Base-by-base conservation (phyloP, 208 protist genomes). In the Crithidia mellificae region DNA sequence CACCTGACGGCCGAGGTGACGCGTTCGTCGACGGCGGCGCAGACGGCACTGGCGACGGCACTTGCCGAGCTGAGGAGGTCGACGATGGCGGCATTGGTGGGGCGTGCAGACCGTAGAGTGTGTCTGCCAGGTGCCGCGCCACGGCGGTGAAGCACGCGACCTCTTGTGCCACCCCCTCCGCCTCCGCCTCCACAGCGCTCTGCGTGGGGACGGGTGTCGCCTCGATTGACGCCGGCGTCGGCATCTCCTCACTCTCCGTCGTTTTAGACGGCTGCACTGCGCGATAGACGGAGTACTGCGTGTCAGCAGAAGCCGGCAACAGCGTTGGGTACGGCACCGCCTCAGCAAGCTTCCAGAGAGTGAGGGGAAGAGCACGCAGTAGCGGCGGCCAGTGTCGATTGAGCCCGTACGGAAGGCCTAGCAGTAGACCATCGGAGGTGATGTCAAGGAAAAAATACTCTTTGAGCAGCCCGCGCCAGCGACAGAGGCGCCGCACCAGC, bases 381-480 rank as follows among this genome's bases (percentile, higher is more conserved):
- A 62, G 47, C n/a, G 88, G 88, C 20, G 85, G 85, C 84, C 88
- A 91, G 27, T 80, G 80, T 6, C 74, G 56, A 55, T 87, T 88
- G 59, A 94, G 51, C 11, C 81, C 77, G 47, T 83, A 80, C 29
- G 85, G 88, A 24, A 94, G 64, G 24, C 81, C 74, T 24, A 81
- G 20, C 17, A 91, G 73, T 29, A 80, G 49, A 6, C 79, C 81
- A 25, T 85, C 68, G 5, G 62, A 72, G 12, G 79, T 82, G 56
- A 92, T 80, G 38, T 79, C 64, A 22, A 95, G 74, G 20, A 68
- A 75, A 57, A 92, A 95, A 74, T 95, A 95, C 72, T 95, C 87
- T 65, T 74, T 64, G 62, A 95, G 70, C 85, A 95, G 85, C 5
- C 65, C 71, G 2, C 87, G 79, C 85, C 85, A 93, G 24, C 56